phyloP scores from a whole-genome alignment of 1,284 basidiomycete species.

The Erythrobasidium hasegawianum region DNA sequence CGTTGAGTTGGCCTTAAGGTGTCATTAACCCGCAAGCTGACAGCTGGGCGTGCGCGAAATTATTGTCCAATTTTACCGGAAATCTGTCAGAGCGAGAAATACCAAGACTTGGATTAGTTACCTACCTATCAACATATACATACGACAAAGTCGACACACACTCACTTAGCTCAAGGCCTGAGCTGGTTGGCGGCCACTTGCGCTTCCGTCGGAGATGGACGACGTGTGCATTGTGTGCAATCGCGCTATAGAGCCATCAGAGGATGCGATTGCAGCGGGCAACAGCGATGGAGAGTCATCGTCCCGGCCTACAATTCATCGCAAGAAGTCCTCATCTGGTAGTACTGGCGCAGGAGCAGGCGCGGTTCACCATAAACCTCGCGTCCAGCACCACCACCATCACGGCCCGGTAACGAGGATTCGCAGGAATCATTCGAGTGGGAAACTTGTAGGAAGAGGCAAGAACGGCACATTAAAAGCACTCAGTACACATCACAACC shows the following conservation, averaged over 20 bases:
- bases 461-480: slow-evolving; percentile 16
- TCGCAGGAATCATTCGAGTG: slow-evolving; percentile 12
- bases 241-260: slow-evolving; percentile 17
- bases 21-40: too few relatives aligned
- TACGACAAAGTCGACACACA: too few relatives aligned
- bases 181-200: too few relatives aligned
- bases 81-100: too few relatives aligned
- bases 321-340: background rate
- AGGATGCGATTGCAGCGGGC: background rate
- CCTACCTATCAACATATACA: too few relatives aligned
- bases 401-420: slow-evolving; percentile 11
- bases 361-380: background rate
- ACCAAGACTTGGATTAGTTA: too few relatives aligned
- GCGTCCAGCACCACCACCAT: background rate
- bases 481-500: background rate
- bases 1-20: too few relatives aligned
- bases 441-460: slow-evolving; percentile 5
- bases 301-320: slow-evolving; percentile 6
- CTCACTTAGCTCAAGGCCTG: too few relatives aligned
- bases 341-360: slow-evolving; percentile 8
- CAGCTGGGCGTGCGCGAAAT: too few relatives aligned
- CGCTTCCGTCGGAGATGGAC: slow-evolving; percentile 27
- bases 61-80: too few relatives aligned
- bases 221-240: slow-evolving; percentile 34
- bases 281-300: background rate